Evolutionary conservation across 164 flowering plant genomes (phyloP), one percentile per base, ranked within the genome.

Genomic region (Umbellularia californica): DNA sequence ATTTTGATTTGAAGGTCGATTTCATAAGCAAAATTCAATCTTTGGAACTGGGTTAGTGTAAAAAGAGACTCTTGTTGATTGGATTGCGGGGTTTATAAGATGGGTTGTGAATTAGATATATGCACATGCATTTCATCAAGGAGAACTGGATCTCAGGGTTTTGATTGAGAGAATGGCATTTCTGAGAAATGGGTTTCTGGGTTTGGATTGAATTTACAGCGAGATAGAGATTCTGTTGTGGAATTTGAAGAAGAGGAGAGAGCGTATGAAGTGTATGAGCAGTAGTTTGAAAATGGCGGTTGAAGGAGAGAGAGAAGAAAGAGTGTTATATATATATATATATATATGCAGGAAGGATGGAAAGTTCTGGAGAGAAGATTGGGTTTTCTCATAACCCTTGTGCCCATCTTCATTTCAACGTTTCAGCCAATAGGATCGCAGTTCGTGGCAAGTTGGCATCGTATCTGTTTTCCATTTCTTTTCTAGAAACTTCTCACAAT

Each of bases 301-400:
- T 27, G 63, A 62, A 20, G 63, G 74, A 28, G 66, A 30, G 74
- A 55, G 20, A 71, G 10, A 58, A 13, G 35, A n/a, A n/a, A 67
- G 35, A 5, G n/a, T 2, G 27, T 5, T 13, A 25, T 30, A 25
- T 30, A 67, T 1, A 2, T 4, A 51, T 30, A 14, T 13, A 25
- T 30, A 25, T 30, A 67, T 1, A 2, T 4, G 66, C n/a, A 14
- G 62, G 72, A 25, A 47, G 6, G 17, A 58, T 58, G 23, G 74
- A 71, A 71, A 58, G 66, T 71, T 71, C 74, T 71, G 51, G 74
- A 71, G 1, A 27, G 52, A 7, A 55, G 47, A 23, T 7, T 25
- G n/a, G 51, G 7, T 15, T 55, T 55, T 50, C 0, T 30, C 35
- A 3, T 10, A 35, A 58, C 55, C 19, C 28, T 28, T 60, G 23